Evolutionary conservation across 1,284 basidiomycete genomes (phyloP).

Genomic region (Porphyrellus sp.): DNA sequence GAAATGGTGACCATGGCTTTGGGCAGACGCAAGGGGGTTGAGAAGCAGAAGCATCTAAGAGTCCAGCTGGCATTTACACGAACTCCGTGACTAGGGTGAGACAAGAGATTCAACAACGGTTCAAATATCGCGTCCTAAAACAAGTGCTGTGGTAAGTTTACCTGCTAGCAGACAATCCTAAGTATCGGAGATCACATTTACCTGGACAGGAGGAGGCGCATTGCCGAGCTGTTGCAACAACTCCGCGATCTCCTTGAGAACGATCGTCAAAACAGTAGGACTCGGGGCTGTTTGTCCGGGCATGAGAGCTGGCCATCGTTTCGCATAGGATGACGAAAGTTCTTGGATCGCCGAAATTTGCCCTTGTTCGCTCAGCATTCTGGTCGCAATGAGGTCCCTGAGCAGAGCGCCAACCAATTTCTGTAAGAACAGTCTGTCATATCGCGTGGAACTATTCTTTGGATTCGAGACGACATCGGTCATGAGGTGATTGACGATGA

Average conservation of each 20-base stretch:
- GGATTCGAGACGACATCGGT: constrained; percentile 67
- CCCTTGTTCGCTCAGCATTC: constrained; percentile 89
- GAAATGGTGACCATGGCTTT: constrained; percentile 73
- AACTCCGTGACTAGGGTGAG: constrained; percentile 85
- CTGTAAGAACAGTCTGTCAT: constrained; percentile 74
- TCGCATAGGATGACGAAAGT: constrained; percentile 76
- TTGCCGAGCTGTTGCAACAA: constrained; percentile 89
- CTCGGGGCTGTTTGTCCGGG: constrained; percentile 77
- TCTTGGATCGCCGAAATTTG: constrained; percentile 92
- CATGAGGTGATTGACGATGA: constrained; percentile 78
- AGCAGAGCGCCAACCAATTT: constrained; percentile 76
- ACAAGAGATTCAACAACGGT: constrained; percentile 79
- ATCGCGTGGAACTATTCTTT: constrained; percentile 55
- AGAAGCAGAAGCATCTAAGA: constrained; percentile 85
- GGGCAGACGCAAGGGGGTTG: constrained; percentile 82
- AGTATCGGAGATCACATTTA: constrained; percentile 28
- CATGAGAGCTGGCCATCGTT: constrained; percentile 90
- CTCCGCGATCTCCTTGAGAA: constrained; percentile 81
- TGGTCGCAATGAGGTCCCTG: constrained; percentile 81
- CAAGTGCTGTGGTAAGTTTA: constrained; percentile 4
- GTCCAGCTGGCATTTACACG: constrained; percentile 87
- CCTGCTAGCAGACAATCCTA: background rate
- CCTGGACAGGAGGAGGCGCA: constrained; percentile 84
- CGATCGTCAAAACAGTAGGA: constrained; percentile 71
- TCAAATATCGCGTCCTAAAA: constrained; percentile 79